These are phyloP conservation scores for Ogataea sp. DNA, from an alignment of 805 yeast species.

Conservation along the genomic window DNA sequence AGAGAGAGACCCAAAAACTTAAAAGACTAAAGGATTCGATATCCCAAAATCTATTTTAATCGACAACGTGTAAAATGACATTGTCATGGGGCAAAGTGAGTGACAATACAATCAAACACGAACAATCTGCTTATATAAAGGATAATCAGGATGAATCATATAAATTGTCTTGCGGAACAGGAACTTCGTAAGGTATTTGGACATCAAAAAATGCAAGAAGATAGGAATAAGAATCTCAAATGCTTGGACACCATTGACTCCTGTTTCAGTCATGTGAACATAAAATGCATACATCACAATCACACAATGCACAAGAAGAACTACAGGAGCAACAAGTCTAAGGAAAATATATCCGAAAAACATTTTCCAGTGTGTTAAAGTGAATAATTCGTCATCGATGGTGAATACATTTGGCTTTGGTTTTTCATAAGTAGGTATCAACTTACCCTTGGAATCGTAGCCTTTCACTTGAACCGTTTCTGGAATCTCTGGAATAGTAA, in stretches of 20 bases:
- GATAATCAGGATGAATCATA: neutral
- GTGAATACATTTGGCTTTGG: conserved; percentile 1
- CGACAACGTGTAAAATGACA: no score
- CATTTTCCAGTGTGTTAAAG: conserved; percentile 13
- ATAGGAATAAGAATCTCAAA: conserved; percentile 15
- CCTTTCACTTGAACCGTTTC: neutral
- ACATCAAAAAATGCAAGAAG: conserved; percentile 12
- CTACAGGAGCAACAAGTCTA: conserved; percentile 17
- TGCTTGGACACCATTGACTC: conserved; percentile 3
- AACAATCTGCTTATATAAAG: neutral
- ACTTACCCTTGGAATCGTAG: neutral
- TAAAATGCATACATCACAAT: conserved; percentile 8
- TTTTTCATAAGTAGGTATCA: neutral
- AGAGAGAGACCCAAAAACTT: no score
- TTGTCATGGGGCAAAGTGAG: no score
- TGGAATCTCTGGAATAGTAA: conserved; percentile 1
- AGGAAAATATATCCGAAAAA: conserved; percentile 19
- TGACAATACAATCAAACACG: no score
- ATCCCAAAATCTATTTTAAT: no score
- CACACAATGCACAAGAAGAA: conserved; percentile 18
- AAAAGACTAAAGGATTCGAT: no score
- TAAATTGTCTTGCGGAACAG: conserved; percentile 9
- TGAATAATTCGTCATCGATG: conserved; percentile 6
- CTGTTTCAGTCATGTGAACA: conserved; percentile 7
- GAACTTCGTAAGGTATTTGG: conserved; percentile 18